phyloP scores from a whole-genome alignment of 2,329 filamentous ascomycete genomes.

The Onygenales sp. region DNA sequence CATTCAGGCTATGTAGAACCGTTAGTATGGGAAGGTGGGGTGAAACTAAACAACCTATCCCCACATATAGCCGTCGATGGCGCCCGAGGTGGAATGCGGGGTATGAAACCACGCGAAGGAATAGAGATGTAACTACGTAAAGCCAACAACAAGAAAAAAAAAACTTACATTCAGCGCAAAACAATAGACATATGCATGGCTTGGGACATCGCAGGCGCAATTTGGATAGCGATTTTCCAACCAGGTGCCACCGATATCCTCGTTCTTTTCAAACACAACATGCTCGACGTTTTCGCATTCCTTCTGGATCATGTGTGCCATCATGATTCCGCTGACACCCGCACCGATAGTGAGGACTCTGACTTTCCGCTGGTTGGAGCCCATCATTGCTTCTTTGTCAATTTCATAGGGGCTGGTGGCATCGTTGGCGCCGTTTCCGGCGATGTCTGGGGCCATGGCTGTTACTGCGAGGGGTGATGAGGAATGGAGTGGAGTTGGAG shows the following conservation, averaged over 20 bases:
- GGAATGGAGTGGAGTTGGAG: too few relatives aligned
- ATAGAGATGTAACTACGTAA: not conserved
- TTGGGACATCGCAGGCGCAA: constrained; percentile 38
- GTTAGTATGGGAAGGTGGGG: not conserved
- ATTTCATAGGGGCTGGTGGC: constrained; percentile 6
- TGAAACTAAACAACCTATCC: too few relatives aligned
- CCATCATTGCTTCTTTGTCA: constrained; percentile 11
- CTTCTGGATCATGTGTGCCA: constrained; percentile 28
- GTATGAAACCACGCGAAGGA: not conserved
- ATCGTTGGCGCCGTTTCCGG: not conserved
- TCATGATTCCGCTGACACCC: constrained; percentile 30
- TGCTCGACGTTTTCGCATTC: constrained; percentile 28
- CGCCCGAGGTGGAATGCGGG: too few relatives aligned
- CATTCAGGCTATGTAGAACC: constrained; percentile 30
- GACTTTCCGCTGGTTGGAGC: constrained; percentile 34
- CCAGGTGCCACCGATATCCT: constrained; percentile 30
- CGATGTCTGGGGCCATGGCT: not conserved
- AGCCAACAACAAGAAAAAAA: not conserved
- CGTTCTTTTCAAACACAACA: constrained; percentile 24
- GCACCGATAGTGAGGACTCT: constrained; percentile 32
- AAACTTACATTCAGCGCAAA: constrained; percentile 30
- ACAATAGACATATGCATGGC: constrained; percentile 36
- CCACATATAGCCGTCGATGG: too few relatives aligned
- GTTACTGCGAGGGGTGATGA: not conserved
- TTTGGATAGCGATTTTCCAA: constrained; percentile 27